Percentiles rank a stretch among this genome's conserved stretches.
These are phyloP conservation scores for Amanita subjunquillea DNA, from an alignment of 768 basidiomycete genomes.

Conservation along the genomic window DNA sequence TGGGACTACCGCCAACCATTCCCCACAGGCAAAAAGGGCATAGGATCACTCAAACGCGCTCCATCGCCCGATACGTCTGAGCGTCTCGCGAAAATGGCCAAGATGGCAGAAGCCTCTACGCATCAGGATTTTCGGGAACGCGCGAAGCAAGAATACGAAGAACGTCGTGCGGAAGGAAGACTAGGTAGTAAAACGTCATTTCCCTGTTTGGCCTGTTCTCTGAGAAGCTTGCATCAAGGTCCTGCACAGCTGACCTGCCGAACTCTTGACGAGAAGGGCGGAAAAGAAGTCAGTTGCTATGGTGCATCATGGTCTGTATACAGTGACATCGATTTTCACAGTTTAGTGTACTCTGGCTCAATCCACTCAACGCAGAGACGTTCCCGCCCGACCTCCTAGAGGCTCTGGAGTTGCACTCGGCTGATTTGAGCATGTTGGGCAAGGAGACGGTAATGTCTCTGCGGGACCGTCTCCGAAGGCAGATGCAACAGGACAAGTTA, in stretches of 20 bases:
- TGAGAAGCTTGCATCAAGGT: conserved; percentile 15
- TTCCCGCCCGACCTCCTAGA: conserved; percentile 61
- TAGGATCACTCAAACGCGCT: conserved; percentile 60
- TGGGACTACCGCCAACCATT: conserved; percentile 1
- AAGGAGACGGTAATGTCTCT: conserved; percentile 21
- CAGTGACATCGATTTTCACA: conserved; percentile 18
- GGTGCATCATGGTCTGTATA: neutral
- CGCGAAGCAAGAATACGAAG: conserved; percentile 63
- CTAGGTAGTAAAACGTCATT: conserved; percentile 26
- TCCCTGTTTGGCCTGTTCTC: neutral
- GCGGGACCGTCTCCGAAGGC: conserved; percentile 48
- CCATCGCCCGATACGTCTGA: conserved; percentile 54
- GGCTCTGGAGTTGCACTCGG: conserved; percentile 32
- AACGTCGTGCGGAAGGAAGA: conserved; percentile 61
- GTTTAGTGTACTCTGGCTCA: conserved; percentile 80
- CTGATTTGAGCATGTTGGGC: conserved; percentile 14
- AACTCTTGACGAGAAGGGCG: conserved; percentile 66
- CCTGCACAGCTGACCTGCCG: conserved; percentile 67
- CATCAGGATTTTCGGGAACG: conserved; percentile 62
- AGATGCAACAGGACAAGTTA: conserved; percentile 71
- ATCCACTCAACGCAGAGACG: conserved; percentile 51
- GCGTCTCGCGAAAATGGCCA: conserved; percentile 65
- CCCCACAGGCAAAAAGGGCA: conserved; percentile 64
- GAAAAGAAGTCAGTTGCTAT: conserved; percentile 42
- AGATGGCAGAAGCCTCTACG: conserved; percentile 52